These are phyloP conservation scores for Gigaspora rosea DNA, from an alignment of 192 early-diverging fungal species.

Conservation along the genomic window DNA sequence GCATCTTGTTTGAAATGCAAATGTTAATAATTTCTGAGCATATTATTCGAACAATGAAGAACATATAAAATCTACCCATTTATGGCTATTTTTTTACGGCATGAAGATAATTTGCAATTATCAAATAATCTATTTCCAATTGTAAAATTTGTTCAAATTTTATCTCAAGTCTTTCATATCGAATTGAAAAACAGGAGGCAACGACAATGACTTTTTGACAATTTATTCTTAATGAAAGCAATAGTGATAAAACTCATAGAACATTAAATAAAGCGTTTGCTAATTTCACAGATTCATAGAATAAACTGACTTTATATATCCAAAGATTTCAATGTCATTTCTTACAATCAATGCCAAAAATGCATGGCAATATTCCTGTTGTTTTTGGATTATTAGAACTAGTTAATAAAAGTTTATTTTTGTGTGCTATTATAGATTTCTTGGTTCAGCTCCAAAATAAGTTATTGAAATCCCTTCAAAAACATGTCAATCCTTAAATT, in stretches of 20 bases:
- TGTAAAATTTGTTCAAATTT: conserved; percentile 27
- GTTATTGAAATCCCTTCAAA: neutral
- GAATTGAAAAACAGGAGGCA: conserved; percentile 21
- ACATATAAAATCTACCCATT: conserved; percentile 14
- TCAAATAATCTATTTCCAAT: conserved; percentile 19
- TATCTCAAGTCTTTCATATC: conserved; percentile 26
- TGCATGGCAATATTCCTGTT: neutral
- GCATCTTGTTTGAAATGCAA: conserved; percentile 2
- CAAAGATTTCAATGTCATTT: conserved; percentile 21
- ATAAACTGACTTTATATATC: neutral
- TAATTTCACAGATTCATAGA: conserved; percentile 29
- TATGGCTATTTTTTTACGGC: conserved; percentile 19
- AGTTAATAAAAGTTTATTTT: conserved; percentile 4
- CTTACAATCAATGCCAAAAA: neutral
- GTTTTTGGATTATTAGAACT: conserved; percentile 26
- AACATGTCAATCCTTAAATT: conserved; percentile 15
- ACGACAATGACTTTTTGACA: conserved; percentile 20
- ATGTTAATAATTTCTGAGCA: conserved; percentile 6
- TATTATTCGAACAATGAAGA: neutral
- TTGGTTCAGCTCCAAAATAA: conserved; percentile 33
- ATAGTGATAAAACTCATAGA: neutral
- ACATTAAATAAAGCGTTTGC: neutral
- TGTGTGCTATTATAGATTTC: conserved; percentile 20
- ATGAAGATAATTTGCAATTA: neutral
- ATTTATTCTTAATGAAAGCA: conserved; percentile 28